Base-by-base conservation (phyloP, 371 early-diverging fungal species). In the Dinochytrium kinnereticum region DNA sequence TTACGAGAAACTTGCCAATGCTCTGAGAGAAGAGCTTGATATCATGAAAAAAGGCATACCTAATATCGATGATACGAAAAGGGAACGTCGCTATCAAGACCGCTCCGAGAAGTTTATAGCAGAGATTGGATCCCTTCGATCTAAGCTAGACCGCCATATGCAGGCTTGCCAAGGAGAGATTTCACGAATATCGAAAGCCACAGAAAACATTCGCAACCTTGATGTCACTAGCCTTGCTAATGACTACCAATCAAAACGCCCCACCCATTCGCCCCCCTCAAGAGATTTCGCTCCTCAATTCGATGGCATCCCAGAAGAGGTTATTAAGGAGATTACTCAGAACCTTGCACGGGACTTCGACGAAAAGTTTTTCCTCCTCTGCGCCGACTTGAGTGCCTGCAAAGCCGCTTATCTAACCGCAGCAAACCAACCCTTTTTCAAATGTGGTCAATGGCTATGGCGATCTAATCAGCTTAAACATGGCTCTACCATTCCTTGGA, bases 371-470 rank as follows among this genome's bases (percentile, higher is more conserved):
- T 83, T 73, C 73, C 50, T 79, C 24, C 55, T 86, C 2, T 78
- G 78, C 36, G 73, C 77, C 2, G 84, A 86, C 37, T 28, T 86
- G n/a, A 70, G 73, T 26, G 78, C 75, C 1, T 74, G 79, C 73
- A 82, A 83, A 64, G 33, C 78, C 10, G 49, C 73, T 28, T 75
- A 59, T 37, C 69, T 71, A 26, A 15, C 64, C 21, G 70, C 75
- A n/a, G 68, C 71, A 5, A 34, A 75, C 2, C 78, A 80, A 53
- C 81, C 82, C 40, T 78, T 79, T 64, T 72, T 71, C 68, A 67
- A 81, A 28, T 75, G 70, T 61, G 83, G 70, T 1, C 80, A 81
- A 64, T 86, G 84, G 84, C 36, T 82, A 33, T 86, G 86, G 86
- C 36, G 70, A 2, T 73, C 77, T 24, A 76, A 76, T 17, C 57